Conservation (phyloP, 192 early-diverging fungal genomes). For the Globomyces pollinis-pini region DNA sequence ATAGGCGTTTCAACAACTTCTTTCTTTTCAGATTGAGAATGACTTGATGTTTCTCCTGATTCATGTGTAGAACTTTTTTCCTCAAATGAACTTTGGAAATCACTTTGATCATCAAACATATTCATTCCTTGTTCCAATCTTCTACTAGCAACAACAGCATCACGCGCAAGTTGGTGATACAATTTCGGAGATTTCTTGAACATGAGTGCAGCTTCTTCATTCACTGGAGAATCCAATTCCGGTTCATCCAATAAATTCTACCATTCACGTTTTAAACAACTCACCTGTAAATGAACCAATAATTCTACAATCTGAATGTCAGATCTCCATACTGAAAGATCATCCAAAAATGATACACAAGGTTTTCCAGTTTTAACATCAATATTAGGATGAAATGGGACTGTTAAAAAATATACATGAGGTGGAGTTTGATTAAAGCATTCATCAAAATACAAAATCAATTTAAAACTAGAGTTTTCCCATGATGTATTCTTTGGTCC, state of each 20-base stretch:
- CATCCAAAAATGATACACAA: slow-evolving; percentile 29
- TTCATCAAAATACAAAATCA: slow-evolving; percentile 33
- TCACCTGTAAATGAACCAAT: slow-evolving; percentile 32
- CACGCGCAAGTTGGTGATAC: slow-evolving; percentile 40
- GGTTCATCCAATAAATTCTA: slow-evolving; percentile 39
- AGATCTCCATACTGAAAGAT: slow-evolving; percentile 26
- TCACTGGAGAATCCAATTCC: slow-evolving; percentile 30
- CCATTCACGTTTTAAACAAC: neutral
- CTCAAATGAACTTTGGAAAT: neutral
- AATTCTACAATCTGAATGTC: slow-evolving; percentile 22
- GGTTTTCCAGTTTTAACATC: slow-evolving; percentile 37
- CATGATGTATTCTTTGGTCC: slow-evolving; percentile 36
- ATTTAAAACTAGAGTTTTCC: slow-evolving; percentile 40
- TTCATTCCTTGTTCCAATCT: slow-evolving; percentile 22
- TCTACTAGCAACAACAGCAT: slow-evolving; percentile 41
- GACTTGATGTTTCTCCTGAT: slow-evolving; percentile 3
- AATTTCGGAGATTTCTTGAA: slow-evolving; percentile 28
- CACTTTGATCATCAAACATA: slow-evolving; percentile 5
- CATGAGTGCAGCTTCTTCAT: slow-evolving; percentile 36
- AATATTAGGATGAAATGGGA: slow-evolving; percentile 52
- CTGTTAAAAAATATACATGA: slow-evolving; percentile 37
- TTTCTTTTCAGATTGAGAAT: slow-evolving; percentile 12
- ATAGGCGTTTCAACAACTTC: neutral
- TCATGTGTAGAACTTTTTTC: slow-evolving; percentile 1
- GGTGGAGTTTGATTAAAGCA: slow-evolving; percentile 43